Evolutionary conservation across 352 stramenopile genomes (phyloP).

Genomic region (Phytophthora pini): DNA sequence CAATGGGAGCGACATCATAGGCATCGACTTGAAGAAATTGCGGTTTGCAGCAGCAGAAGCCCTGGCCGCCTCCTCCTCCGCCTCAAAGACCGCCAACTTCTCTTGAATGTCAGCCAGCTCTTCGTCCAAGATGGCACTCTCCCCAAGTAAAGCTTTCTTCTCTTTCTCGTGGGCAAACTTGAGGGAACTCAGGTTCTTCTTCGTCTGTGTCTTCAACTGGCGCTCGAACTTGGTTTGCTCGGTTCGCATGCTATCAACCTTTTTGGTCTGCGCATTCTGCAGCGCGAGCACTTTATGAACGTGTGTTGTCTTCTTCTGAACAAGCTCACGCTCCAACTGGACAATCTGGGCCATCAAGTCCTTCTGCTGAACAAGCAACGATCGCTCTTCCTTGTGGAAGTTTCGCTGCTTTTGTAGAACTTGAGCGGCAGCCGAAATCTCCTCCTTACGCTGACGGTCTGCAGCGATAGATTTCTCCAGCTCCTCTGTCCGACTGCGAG

Average conservation of each 20-base stretch:
- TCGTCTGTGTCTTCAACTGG: constrained; percentile 65
- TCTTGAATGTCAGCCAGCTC: constrained; percentile 29
- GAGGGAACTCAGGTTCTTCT: constrained; percentile 53
- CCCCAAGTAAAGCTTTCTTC: constrained; percentile 40
- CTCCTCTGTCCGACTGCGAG: constrained; percentile 55
- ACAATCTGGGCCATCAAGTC: constrained; percentile 65
- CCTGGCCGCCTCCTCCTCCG: constrained; percentile 24
- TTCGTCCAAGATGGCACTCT: constrained; percentile 44
- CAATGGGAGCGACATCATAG: constrained; percentile 41
- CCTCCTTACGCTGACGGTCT: constrained; percentile 40
- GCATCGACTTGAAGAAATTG: constrained; percentile 57
- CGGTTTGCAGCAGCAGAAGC: constrained; percentile 27
- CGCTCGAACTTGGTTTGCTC: constrained; percentile 57
- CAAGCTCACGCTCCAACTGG: constrained; percentile 58
- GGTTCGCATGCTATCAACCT: constrained; percentile 40
- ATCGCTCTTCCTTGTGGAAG: constrained; percentile 65
- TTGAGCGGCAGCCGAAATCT: constrained; percentile 41
- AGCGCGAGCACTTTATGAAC: constrained; percentile 57
- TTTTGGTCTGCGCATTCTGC: constrained; percentile 48
- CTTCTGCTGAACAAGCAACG: constrained; percentile 59
- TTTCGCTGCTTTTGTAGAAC: constrained; percentile 55
- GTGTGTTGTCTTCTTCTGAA: constrained; percentile 71
- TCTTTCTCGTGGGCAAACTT: constrained; percentile 59
- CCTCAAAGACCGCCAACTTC: constrained; percentile 33
- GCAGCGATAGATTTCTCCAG: constrained; percentile 44